phyloP scores from a whole-genome alignment of 305 asterid genomes.

The Fraxinus sp. region DNA sequence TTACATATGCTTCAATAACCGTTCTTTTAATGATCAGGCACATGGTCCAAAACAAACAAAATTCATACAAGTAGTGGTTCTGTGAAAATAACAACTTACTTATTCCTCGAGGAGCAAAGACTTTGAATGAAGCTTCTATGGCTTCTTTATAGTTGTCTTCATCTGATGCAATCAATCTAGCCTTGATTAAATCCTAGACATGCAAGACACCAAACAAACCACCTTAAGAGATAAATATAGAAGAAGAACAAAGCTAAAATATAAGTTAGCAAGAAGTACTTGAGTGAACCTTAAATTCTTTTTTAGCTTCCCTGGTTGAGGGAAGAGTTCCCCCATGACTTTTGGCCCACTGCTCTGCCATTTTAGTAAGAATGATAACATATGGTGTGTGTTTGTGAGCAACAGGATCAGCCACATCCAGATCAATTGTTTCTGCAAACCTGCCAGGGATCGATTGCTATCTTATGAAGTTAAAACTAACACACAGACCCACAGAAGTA shows the following conservation, averaged over 20 bases:
- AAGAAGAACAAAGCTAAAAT: constrained; percentile 3
- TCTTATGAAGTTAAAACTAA: not conserved
- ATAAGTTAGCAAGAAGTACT: constrained; percentile 6
- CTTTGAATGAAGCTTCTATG: constrained; percentile 81
- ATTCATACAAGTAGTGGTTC: not conserved
- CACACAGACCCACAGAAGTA: not conserved
- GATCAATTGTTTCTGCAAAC: constrained; percentile 73
- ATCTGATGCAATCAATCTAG: constrained; percentile 71
- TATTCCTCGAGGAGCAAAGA: constrained; percentile 83
- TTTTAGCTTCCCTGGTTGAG: constrained; percentile 79
- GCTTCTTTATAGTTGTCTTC: constrained; percentile 98
- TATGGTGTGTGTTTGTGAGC: constrained; percentile 86
- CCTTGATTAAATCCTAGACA: constrained; percentile 69
- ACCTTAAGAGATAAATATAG: constrained; percentile 30
- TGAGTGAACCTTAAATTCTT: constrained; percentile 62
- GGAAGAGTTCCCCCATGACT: constrained; percentile 71
- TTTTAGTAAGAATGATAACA: constrained; percentile 75
- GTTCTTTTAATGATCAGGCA: no score
- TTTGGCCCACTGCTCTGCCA: constrained; percentile 74
- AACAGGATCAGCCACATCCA: constrained; percentile 68
- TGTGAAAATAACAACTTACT: constrained; percentile 53
- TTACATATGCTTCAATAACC: no score
- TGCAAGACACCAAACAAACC: constrained; percentile 32
- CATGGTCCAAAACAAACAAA: not conserved
- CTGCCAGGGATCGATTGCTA: constrained; percentile 42